Evolutionary conservation across 2,329 filamentous ascomycete species (phyloP).

Genomic region (Phyllosticta capitalensis): DNA sequence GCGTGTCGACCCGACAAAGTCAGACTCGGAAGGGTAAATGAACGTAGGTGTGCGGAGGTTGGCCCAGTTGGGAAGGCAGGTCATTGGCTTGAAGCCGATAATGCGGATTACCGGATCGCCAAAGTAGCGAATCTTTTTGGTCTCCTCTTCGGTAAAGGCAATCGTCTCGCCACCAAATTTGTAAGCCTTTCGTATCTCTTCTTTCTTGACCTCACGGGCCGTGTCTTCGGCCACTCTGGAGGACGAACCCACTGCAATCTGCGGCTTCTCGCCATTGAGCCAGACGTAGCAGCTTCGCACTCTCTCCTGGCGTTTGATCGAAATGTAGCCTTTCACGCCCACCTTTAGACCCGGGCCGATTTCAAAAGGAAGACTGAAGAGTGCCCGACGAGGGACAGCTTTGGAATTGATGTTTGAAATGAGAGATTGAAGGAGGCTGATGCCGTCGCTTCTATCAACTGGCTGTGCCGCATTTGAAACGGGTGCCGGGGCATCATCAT

Average conservation of each 20-base stretch:
- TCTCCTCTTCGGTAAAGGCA: conserved; percentile 75
- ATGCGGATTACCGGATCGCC: conserved; percentile 76
- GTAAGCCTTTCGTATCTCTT: conserved; percentile 82
- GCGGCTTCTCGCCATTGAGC: conserved; percentile 72
- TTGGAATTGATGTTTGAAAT: conserved; percentile 86
- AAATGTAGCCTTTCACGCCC: conserved; percentile 85
- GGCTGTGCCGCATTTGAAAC: conserved; percentile 47
- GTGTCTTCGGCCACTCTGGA: conserved; percentile 70
- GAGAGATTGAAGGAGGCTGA: conserved; percentile 69
- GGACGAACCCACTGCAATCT: conserved; percentile 68
- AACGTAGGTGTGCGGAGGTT: conserved; percentile 80
- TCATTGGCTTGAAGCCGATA: conserved; percentile 83
- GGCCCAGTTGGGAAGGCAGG: conserved; percentile 69
- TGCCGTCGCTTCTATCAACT: conserved; percentile 61
- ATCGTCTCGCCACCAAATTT: conserved; percentile 91
- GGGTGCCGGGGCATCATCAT: conserved; percentile 56
- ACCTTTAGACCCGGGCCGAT: conserved; percentile 77
- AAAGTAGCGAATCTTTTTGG: conserved; percentile 67
- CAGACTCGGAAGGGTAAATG: conserved; percentile 87
- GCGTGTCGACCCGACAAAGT: conserved; percentile 80
- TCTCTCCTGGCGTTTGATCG: conserved; percentile 75
- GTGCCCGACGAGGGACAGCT: conserved; percentile 70
- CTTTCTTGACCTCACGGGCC: conserved; percentile 64
- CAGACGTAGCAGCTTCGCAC: conserved; percentile 81
- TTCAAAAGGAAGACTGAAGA: conserved; percentile 84